These are phyloP conservation scores for Pichia exigua DNA, from an alignment of 805 yeast genomes.

Conservation along the genomic window DNA sequence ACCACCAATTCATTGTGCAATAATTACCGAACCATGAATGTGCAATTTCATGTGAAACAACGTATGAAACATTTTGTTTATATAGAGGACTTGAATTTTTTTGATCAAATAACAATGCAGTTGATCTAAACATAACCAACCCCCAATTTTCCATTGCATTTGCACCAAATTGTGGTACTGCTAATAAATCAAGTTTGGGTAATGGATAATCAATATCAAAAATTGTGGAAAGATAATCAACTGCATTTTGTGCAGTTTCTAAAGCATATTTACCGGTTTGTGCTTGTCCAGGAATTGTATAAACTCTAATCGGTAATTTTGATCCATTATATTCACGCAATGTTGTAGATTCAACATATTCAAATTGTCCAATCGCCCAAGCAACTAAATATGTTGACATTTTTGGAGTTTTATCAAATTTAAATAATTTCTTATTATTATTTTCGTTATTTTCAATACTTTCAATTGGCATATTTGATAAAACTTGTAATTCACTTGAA, in stretches of 20 bases:
- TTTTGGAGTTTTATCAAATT: constrained; percentile 40
- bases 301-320: constrained; percentile 42
- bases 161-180: constrained; percentile 72
- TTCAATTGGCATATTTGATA: constrained; percentile 43
- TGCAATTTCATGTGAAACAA: constrained; percentile 79
- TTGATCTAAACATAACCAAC: constrained; percentile 57
- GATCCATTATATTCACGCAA: constrained; percentile 31
- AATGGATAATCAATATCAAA: constrained; percentile 60
- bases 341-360: constrained; percentile 42
- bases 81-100: constrained; percentile 40
- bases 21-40: constrained; percentile 91
- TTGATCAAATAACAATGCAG: constrained; percentile 45
- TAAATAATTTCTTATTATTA: constrained; percentile 20
- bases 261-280: constrained; percentile 42
- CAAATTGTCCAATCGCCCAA: constrained; percentile 53
- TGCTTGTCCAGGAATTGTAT: constrained; percentile 43
- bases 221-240: constrained; percentile 40
- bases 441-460: background rate
- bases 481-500: constrained; percentile 28
- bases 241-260: constrained; percentile 39
- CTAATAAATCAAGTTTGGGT: constrained; percentile 74
- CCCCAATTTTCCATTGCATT: constrained; percentile 96
- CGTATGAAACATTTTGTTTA: constrained; percentile 71
- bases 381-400: constrained; percentile 53
- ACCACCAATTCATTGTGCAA: constrained; percentile 94